Conservation (phyloP, 164 flowering plant genomes). For the Houttuynia cordata region DNA sequence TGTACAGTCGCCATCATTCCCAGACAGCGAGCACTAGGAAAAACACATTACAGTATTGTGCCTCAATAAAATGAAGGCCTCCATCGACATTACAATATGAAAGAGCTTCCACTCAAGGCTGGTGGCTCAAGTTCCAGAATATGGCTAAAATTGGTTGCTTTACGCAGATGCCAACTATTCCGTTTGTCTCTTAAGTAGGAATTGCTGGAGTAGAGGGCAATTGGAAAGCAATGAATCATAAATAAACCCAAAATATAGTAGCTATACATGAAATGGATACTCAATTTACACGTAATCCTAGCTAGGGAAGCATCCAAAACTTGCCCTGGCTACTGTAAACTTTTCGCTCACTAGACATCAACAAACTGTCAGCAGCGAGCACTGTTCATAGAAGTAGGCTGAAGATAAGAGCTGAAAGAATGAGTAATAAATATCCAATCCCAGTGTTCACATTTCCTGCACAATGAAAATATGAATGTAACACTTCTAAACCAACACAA, state of each 20-base stretch:
- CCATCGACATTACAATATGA: too few species aligned
- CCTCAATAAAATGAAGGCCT: too few species aligned
- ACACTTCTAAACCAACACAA: neutral
- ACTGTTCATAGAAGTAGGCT: conserved; percentile 24
- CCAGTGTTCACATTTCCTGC: conserved; percentile 37
- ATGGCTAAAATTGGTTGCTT: too few species aligned
- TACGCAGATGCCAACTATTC: too few species aligned
- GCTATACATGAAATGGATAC: conserved; percentile 29
- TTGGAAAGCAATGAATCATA: neutral
- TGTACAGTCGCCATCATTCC: too few species aligned
- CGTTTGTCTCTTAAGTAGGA: too few species aligned
- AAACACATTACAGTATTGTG: too few species aligned
- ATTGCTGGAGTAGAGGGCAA: too few species aligned
- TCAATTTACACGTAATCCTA: conserved; percentile 28
- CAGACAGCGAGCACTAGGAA: too few species aligned
- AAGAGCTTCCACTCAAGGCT: too few species aligned
- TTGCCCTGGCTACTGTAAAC: conserved; percentile 7
- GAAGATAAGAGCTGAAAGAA: conserved; percentile 29
- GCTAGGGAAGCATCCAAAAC: conserved; percentile 6
- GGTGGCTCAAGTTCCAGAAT: too few species aligned
- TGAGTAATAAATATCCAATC: conserved; percentile 17
- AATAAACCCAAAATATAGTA: conserved; percentile 8
- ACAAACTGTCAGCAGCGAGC: conserved; percentile 1
- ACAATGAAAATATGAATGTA: conserved; percentile 2
- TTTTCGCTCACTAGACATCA: conserved; percentile 6